These are phyloP conservation scores for Cokeromyces recurvatus DNA, from an alignment of 371 early-diverging fungal species.

Conservation along the genomic window DNA sequence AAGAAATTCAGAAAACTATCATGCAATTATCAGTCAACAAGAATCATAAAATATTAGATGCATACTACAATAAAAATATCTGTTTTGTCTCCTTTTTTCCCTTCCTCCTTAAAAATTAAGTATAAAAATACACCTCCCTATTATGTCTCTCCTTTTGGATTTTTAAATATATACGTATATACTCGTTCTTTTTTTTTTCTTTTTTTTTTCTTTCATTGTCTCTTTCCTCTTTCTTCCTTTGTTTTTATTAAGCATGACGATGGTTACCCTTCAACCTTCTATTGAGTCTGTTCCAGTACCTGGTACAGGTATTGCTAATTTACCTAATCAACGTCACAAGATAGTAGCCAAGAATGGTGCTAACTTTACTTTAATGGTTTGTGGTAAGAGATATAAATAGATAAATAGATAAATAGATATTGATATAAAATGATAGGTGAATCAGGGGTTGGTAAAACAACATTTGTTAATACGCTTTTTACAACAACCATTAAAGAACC, in stretches of 20 bases:
- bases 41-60: too few species aligned
- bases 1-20: constrained; percentile 80
- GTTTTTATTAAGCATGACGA: constrained; percentile 17
- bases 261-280: constrained; percentile 34
- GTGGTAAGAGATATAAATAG: constrained; percentile 60
- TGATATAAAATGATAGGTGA: constrained; percentile 18
- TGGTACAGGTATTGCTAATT: constrained; percentile 86
- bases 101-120: too few species aligned
- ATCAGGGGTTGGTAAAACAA: constrained; percentile 80
- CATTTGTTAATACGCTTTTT: constrained; percentile 86
- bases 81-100: too few species aligned
- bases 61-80: too few species aligned
- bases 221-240: constrained; percentile 2
- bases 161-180: too few species aligned
- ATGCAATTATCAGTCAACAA: constrained; percentile 27
- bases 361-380: constrained; percentile 95
- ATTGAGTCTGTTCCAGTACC: constrained; percentile 50
- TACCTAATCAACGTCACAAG: constrained; percentile 93
- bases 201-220: background rate
- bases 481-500: constrained; percentile 80
- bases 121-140: too few species aligned
- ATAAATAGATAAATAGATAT: background rate
- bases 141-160: background rate
- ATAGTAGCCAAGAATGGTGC: constrained; percentile 91
- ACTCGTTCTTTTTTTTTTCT: background rate